A percentile compares a stretch with the other conserved stretches of the same genome.
Conservation (phyloP, 2,329 filamentous ascomycete genomes). For the Beauveria scarabaeidicola region DNA sequence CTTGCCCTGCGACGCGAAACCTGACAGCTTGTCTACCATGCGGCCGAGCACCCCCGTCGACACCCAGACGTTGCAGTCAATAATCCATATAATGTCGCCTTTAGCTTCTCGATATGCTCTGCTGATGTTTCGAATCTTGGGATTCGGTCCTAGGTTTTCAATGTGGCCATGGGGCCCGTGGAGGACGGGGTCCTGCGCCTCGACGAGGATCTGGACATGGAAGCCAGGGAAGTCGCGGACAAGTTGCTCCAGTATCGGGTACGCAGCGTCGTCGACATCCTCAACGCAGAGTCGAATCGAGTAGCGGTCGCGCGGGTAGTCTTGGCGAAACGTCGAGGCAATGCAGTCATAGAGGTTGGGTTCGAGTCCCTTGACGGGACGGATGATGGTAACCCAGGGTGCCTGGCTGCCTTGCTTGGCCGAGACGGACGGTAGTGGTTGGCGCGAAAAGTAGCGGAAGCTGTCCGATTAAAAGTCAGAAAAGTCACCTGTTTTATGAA, state of each 20-base stretch:
- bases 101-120: constrained; percentile 82
- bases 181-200: constrained; percentile 70
- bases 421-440: constrained; percentile 41
- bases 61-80: constrained; percentile 96
- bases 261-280: constrained; percentile 65
- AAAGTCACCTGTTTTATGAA: not conserved
- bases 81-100: constrained; percentile 84
- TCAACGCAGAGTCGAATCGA: constrained; percentile 79
- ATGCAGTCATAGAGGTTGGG: constrained; percentile 88
- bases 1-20: constrained; percentile 45
- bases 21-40: constrained; percentile 83
- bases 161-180: constrained; percentile 41
- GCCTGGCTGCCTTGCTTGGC: constrained; percentile 43
- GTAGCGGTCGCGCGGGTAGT: constrained; percentile 68
- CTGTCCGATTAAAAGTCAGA: constrained; percentile 20
- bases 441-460: constrained; percentile 44
- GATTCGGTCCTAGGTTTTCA: constrained; percentile 75
- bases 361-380: constrained; percentile 88
- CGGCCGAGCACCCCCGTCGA: constrained; percentile 67
- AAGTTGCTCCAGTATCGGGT: constrained; percentile 62
- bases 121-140: constrained; percentile 97
- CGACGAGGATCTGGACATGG: constrained; percentile 67
- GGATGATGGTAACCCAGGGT: constrained; percentile 82
- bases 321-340: constrained; percentile 72
- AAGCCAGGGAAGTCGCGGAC: constrained; percentile 63